Base-by-base conservation (phyloP, 2,329 filamentous ascomycete genomes). In the Pseudogymnoascus pannorum region DNA sequence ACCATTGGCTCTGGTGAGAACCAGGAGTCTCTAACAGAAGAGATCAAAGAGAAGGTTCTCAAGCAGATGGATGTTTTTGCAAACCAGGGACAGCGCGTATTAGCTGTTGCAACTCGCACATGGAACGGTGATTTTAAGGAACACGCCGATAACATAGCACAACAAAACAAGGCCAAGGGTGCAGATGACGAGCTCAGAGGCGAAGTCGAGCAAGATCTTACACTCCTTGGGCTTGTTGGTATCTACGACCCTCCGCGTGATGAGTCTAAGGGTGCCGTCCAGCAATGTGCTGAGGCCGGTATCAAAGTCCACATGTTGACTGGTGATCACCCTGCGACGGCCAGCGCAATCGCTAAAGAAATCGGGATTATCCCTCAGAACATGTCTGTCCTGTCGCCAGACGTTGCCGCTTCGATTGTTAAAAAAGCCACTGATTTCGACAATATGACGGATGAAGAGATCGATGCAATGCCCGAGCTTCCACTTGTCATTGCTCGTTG, bases 301-400 rank as follows among this genome's bases (percentile, higher is more conserved):
- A 87, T 92, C 62, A 79, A 85, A 20, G 84, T 91, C 36, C 86
- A 88, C 72, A 92, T 92, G 88, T 87, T 92, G 0, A 92, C 89
- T 2, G 67, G 66, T 35, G 81, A 84, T 64, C 81, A 84, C 66
- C 80, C 80, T 18, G 78, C 79, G 14, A 84, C 81, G 16, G 81
- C 81, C 14, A 76, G 77, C 35, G 81, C 81, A 4, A 84, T 84
- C 66, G 82, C 81, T 20, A 77, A 77, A 24, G 79, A 84, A 71
- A 81, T 84, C 36, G 81, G 81, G 8, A 83, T 83, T 58, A 76
- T 84, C 38, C 76, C 75, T 14, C 71, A 74, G 7, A 77, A 80
- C 57, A 72, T 78, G 57, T 70, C 72, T 2, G 71, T 72, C n/a
- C 69, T 81, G 16, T 72, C 76, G 58, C 71, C 75, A 1, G 76